Evolutionary conservation across 2,329 filamentous ascomycete species (phyloP), one percentile per base, ranked within the genome.

Genomic region (Penicillium sp.): DNA sequence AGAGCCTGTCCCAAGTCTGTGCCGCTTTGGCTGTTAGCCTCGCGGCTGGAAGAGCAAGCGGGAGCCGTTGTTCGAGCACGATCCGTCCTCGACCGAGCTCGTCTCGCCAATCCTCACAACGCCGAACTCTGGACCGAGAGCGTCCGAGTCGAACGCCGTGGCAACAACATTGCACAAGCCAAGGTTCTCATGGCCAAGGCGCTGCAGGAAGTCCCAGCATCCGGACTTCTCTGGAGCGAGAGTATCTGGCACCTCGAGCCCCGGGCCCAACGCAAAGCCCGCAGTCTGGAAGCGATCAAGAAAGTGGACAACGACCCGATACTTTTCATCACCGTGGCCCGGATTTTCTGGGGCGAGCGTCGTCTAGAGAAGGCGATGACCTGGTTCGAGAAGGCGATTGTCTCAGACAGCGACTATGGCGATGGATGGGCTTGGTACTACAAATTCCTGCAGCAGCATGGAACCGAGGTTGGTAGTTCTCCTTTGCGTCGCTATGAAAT

Each of bases 381-480:
- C 48, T 98, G 92, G 92, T 98, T 98, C 63, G 88, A 95, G 67
- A 95, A 94, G 67, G 92, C 92, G 0, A 80, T 95, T 39, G 74
- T 95, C 37, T 71, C 92, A 9, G 88, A 98, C 57, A 79, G 82
- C 23, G 89, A 96, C 61, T 70, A 80, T 34, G 92, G 92, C 34
- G 93, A 98, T 68, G 85, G 81, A 8, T 98, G 93, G 93, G 90
- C 88, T 13, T 98, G 90, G 90, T 98, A 95, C 65, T 92, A 88
- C 65, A 89, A 90, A 64, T 98, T 96, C 62, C 60, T 96, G 48
- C 62, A 80, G 51, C 86, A 95, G 71, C 89, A 98, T 67, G 93
- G 92, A 7, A 95, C 88, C 4, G 82, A 87, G 48, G 71, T 74
- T 58, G 56, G 69, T 64, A 39, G 8, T 33, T 15, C 10, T n/a